A percentile compares a stretch with the other conserved stretches of the same genome.
Evolutionary conservation across 177 flowering plant species (phyloP).

Genomic region (Vitis hybrid): DNA sequence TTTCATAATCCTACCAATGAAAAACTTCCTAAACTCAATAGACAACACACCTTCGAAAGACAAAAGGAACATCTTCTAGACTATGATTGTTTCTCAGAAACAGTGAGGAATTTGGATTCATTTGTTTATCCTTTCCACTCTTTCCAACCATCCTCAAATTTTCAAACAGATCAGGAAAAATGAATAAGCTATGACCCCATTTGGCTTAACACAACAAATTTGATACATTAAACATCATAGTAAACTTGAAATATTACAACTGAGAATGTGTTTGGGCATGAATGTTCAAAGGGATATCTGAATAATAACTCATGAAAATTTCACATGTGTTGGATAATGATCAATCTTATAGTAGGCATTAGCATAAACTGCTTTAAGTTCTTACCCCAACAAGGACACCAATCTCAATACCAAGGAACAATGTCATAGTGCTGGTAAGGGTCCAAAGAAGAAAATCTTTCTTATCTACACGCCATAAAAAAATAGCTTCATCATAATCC

Average conservation of each 20-base stretch:
- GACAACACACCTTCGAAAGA: no score
- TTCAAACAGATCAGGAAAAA: no score
- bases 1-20: no score
- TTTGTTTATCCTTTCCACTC: no score
- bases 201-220: neutral
- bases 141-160: no score
- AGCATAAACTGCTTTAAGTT: conserved; percentile 4
- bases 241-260: neutral
- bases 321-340: neutral
- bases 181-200: no score
- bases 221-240: neutral
- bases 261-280: neutral
- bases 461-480: conserved; percentile 90
- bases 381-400: conserved; percentile 96
- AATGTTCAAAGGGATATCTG: neutral
- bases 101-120: no score
- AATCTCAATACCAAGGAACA: conserved; percentile 93
- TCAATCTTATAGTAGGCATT: neutral
- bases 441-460: conserved; percentile 94
- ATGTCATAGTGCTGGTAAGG: conserved; percentile 63
- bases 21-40: no score
- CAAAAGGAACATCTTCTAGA: no score
- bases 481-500: conserved; percentile 92
- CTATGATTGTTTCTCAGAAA: no score
- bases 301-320: neutral